Evolutionary conservation across 305 asterid genomes (phyloP).

Genomic region (Coffea humblotiana): DNA sequence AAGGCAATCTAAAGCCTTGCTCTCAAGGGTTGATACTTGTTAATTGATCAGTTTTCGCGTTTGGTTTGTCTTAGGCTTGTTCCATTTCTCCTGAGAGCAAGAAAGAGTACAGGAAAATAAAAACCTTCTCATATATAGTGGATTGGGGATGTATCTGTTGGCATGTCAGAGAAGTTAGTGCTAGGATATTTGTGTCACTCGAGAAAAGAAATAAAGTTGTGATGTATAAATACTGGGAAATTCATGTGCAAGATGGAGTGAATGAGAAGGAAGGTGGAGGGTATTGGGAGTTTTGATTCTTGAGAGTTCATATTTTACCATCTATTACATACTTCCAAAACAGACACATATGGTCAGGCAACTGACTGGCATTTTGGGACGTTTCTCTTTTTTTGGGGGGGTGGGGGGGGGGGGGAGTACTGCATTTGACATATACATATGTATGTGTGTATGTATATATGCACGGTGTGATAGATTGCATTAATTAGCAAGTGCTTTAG

Average conservation of each 20-base stretch:
- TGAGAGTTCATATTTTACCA: not conserved
- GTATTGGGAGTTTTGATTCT: not conserved
- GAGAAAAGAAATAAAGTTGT: not conserved
- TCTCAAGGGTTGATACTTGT: too few species aligned
- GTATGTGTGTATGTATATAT: not conserved
- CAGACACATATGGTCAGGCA: not conserved
- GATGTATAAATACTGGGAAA: not conserved
- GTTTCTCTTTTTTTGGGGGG: too few species aligned
- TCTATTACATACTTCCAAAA: slow-evolving; percentile 1
- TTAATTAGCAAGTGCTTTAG: not conserved
- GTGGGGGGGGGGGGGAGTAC: too few species aligned
- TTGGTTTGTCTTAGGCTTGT: slow-evolving; percentile 7
- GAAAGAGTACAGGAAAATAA: slow-evolving; percentile 15
- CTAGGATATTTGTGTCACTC: not conserved
- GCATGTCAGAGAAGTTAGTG: not conserved
- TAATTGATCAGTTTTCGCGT: not conserved
- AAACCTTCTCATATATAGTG: slow-evolving; percentile 6
- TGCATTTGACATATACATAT: too few species aligned
- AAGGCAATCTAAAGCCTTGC: not conserved
- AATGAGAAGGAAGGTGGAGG: not conserved
- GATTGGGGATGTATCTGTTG: slow-evolving; percentile 18
- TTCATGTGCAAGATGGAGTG: not conserved
- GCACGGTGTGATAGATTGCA: not conserved
- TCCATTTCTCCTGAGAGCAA: slow-evolving; percentile 1
- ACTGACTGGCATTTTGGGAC: not conserved